Base-by-base conservation (phyloP, 2,329 filamentous ascomycete genomes). In the Colletotrichum liaoningense region DNA sequence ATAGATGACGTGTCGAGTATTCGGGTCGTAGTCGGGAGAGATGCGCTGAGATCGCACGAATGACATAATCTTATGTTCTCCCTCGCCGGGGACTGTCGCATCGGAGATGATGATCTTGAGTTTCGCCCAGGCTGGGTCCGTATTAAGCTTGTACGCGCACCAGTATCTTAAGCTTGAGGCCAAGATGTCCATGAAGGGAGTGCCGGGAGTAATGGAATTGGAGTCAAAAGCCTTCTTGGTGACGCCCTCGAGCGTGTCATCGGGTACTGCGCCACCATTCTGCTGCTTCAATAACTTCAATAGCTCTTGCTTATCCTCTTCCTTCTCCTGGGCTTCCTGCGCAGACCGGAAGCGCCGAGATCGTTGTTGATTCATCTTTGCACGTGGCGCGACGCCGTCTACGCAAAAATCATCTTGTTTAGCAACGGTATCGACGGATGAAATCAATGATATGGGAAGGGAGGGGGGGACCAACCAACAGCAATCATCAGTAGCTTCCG, bases 331-430 rank as follows among this genome's bases (percentile, higher is more conserved):
- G 19, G 97, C 97, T 82, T 99, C 97, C 82, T 96, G 95, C 2
- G 95, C 97, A 26, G 96, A 94, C 75, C 97, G 93, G 85, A 99
- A 99, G 79, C 97, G 94, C 83, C 97, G 91, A 55, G 97, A 97
- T 75, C 97, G 94, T 85, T 99, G 97, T 82, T 99, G 97, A 82
- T 99, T 99, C 97, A 99, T 99, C 85, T 99, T 99, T 72, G 97
- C 97, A 82, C 97, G 93, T 59, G 97, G 97, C 5, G 97, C 97
- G 76, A 99, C 97, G 81, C 97, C 97, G 85, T 99, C 97, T 95
- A 49, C 4, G 54, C 19, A 42, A 49, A 55, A 9, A 49, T 8
- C 46, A 24, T 33, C 75, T 65, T 46, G 22, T 26, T 76, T 58
- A 75, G 73, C 62, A 77, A 74, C 65, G 58, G 67, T 60, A 64